Evolutionary conservation across 768 basidiomycete species (phyloP).

Genomic region (Termitomyces sp.): DNA sequence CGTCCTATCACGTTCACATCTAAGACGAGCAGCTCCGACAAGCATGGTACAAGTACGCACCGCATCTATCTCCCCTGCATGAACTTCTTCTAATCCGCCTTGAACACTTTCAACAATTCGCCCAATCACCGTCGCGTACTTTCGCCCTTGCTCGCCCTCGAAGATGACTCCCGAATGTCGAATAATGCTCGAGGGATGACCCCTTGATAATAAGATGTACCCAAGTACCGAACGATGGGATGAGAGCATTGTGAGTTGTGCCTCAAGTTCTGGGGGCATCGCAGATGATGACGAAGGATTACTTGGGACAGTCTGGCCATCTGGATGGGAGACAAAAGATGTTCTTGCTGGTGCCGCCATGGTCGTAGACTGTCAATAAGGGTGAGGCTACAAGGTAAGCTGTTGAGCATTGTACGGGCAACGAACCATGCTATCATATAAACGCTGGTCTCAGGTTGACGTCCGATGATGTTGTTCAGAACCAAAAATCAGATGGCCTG

Average conservation of each 20-base stretch:
- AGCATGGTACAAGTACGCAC: constrained; percentile 9
- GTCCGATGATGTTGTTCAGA: background rate
- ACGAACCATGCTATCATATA: constrained; percentile 6
- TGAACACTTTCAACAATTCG: constrained; percentile 77
- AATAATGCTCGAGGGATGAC: constrained; percentile 71
- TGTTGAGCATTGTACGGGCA: background rate
- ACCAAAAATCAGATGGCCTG: background rate
- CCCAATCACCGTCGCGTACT: constrained; percentile 67
- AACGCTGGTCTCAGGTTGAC: background rate
- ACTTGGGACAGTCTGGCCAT: constrained; percentile 5
- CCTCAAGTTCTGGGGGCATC: constrained; percentile 76
- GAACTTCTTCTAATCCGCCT: constrained; percentile 72
- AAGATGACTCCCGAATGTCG: constrained; percentile 81
- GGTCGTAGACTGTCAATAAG: background rate
- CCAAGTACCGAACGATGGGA: constrained; percentile 83
- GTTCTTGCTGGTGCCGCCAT: constrained; percentile 17
- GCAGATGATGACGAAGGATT: constrained; percentile 18
- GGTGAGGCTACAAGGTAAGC: background rate
- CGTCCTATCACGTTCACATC: constrained; percentile 48
- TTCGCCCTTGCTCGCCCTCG: constrained; percentile 76
- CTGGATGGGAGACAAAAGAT: constrained; percentile 23
- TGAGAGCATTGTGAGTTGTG: constrained; percentile 68
- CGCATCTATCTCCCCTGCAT: constrained; percentile 29
- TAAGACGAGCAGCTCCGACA: background rate
- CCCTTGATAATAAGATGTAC: constrained; percentile 76